phyloP scores from a whole-genome alignment of 768 basidiomycete species.

The Termitomyces sp. region DNA sequence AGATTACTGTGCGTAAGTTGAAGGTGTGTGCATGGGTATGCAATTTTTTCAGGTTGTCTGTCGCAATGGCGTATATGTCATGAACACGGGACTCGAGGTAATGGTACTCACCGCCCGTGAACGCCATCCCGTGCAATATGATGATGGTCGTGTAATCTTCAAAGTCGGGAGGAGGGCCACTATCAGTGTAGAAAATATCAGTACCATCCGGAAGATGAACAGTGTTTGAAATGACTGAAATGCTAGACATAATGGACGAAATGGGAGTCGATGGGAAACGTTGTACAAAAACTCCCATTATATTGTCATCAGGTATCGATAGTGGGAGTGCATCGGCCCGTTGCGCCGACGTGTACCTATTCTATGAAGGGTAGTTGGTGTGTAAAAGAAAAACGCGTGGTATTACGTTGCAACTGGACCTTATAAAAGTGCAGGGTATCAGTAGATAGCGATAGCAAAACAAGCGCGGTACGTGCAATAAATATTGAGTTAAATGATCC shows the following conservation, averaged over 20 bases:
- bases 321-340: background rate
- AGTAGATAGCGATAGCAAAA: background rate
- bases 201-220: conserved; percentile 16
- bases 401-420: background rate
- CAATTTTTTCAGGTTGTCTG: conserved; percentile 16
- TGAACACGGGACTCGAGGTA: background rate
- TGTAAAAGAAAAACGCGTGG: background rate
- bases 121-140: conserved; percentile 29
- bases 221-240: background rate
- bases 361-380: background rate
- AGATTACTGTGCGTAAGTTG: conserved; percentile 24
- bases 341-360: background rate
- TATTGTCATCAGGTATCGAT: background rate
- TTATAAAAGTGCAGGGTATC: background rate
- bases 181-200: conserved; percentile 29
- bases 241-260: background rate
- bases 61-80: background rate
- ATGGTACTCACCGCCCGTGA: conserved; percentile 27
- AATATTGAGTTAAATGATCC: conserved; percentile 3
- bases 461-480: background rate
- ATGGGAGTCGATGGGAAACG: background rate
- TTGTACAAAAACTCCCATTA: background rate
- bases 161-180: conserved; percentile 24
- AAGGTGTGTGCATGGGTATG: conserved; percentile 17
- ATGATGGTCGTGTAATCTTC: conserved; percentile 32